Conservation (phyloP, 2,329 filamentous ascomycete genomes). For the Arthrinium puccinioides region DNA sequence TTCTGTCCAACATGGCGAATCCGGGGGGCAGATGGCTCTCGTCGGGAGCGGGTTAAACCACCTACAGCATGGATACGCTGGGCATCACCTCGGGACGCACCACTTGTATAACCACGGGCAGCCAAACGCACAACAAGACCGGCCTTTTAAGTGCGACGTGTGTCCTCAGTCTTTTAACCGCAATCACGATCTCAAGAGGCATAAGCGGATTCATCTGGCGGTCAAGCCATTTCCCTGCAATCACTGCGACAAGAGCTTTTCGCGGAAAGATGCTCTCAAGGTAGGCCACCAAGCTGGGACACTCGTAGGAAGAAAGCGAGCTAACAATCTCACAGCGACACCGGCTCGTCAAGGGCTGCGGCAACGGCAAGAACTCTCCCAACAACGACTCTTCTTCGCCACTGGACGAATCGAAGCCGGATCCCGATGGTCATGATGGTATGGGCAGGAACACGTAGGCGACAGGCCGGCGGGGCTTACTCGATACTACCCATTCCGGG, state of each 20-base stretch:
- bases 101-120: conserved; percentile 55
- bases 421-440: conserved; percentile 7
- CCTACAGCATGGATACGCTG: conserved; percentile 42
- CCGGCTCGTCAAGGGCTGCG: conserved; percentile 59
- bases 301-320: conserved; percentile 1
- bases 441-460: not conserved
- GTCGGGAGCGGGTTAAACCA: conserved; percentile 52
- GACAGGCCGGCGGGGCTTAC: no score
- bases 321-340: conserved; percentile 42
- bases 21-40: conserved; percentile 65
- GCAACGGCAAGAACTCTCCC: conserved; percentile 25
- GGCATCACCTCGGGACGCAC: conserved; percentile 39
- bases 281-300: no score
- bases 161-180: conserved; percentile 92
- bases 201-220: conserved; percentile 89
- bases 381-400: conserved; percentile 13
- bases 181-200: conserved; percentile 92
- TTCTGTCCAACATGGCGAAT: conserved; percentile 73
- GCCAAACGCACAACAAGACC: conserved; percentile 53
- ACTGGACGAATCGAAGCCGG: conserved; percentile 13
- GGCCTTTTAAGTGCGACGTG: conserved; percentile 90
- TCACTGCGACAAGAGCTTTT: conserved; percentile 94
- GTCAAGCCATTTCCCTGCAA: conserved; percentile 93
- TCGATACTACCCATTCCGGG: no score
- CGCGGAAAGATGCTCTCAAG: conserved; percentile 93